Base-by-base conservation (phyloP, 352 stramenopile species). In the Saprolegnia diclina region DNA sequence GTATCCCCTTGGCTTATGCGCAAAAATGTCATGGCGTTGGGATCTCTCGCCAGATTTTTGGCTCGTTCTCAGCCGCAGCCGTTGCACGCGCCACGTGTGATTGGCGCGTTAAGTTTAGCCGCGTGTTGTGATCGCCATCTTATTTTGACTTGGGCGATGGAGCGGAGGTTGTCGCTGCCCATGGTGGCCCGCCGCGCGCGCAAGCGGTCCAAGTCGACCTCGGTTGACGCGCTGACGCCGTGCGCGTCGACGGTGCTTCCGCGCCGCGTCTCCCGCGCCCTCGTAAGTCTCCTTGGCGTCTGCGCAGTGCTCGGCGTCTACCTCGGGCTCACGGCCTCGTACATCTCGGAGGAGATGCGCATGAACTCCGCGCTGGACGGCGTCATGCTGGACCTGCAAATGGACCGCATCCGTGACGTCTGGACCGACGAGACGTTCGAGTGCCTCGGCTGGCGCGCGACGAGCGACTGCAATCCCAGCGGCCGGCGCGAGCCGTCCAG, bases 391-490 rank as follows among this genome's bases (percentile, higher is more conserved):
- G 24, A 35, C 35, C 7, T 59, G 52, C 3, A 40, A 19, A 40
- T 59, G 13, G 52, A 59, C 52, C 52, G 52, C 4, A 9, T 59
- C 13, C 52, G 52, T 11, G 52, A 24, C 13, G 13, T 59, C 1
- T 59, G 52, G 52, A 61, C 42, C 16, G 59, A 66, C 21, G 63
- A 69, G 1, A 40, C n/a, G 4, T 69, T 92, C 37, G 65, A 78
- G 50, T 91, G 85, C 50, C 65, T 91, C 52, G 81, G 80, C 10
- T 92, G 85, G 82, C 79, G 80, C 19, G 80, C 85, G 24, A 89
- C 82, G 5, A 63, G 64, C 1, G 71, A 70, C 29, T 91, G 85
- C 55, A 73, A 70, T 37, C 75, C 79, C 5, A 76, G 73, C 46
- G 82, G 81, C 35, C 66, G 72, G 65, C 81, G 85, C n/a, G 72